Evolutionary conservation across 345 rosid species (phyloP), one percentile per base, ranked within the genome.

Genomic region (Bretschneidera sinensis): DNA sequence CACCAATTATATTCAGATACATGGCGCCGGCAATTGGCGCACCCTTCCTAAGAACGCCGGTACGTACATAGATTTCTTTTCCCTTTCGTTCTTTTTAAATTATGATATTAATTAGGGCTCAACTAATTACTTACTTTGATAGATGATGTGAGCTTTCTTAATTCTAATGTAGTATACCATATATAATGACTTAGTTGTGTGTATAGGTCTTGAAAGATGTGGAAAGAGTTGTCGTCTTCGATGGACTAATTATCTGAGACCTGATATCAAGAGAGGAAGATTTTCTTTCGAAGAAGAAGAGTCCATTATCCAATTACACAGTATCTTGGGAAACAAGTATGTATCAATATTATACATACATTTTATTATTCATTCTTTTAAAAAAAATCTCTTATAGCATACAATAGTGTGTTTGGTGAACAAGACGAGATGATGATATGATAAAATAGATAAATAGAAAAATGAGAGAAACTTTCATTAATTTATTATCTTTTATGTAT

Each of bases 151-250:
- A 33, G 21, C 21, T 24, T 19, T 21, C 6, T 24, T 18, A 6
- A 34, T 28, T 28, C 52, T 25, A 6, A 16, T 53, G 22, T 43
- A 55, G 21, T 45, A 39, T 20, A 63, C 24, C 16, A 63, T 66
- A 13, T 24, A 51, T 35, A 14, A 21, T 45, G 28, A 25, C n/a
- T n/a, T n/a, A 20, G 14, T 52, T 43, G 17, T 33, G 21, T 48
- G 22, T 63, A 55, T 43, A 92, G 98, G 92, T 50, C 95, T 94
- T 24, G 83, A 87, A 72, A 81, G 99, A 68, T 94, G 99, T 34
- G 99, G 99, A 24, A 94, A 94, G 82, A 94, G 99, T 51, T 94
- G 99, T 25, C 96, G 99, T 20, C 92, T 94, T 6, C 83, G 99
- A 51, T 94, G 99, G 99, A 90, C 96, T 16, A 94, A 94, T 72